phyloP scores from a whole-genome alignment of 2,329 filamentous ascomycete species.

The Cryphonectria carpinicola region DNA sequence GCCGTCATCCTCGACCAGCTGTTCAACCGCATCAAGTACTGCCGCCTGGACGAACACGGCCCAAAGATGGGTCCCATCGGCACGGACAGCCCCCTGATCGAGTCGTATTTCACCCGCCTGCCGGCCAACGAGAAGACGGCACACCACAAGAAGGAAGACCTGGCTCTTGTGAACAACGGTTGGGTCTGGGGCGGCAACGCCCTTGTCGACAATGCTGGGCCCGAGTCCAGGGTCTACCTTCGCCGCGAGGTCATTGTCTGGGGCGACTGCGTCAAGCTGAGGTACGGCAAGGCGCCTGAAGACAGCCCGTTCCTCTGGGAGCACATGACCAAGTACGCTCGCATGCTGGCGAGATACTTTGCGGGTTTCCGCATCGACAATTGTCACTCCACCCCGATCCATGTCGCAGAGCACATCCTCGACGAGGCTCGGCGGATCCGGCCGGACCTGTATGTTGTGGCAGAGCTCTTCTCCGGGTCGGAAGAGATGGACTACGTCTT shows the following conservation, averaged over 20 bases:
- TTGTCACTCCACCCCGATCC: slow-evolving; percentile 92
- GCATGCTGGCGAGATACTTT: slow-evolving; percentile 92
- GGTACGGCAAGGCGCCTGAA: slow-evolving; percentile 78
- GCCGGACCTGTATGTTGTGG: slow-evolving; percentile 87
- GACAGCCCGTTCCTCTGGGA: slow-evolving; percentile 96
- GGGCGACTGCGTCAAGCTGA: slow-evolving; percentile 97
- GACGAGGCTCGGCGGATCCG: slow-evolving; percentile 89
- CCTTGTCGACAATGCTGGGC: slow-evolving; percentile 89
- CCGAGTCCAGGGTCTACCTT: slow-evolving; percentile 89
- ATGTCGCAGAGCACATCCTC: slow-evolving; percentile 91
- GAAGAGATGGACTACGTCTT: slow-evolving; percentile 97
- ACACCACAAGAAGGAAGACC: slow-evolving; percentile 73
- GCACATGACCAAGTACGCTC: slow-evolving; percentile 91
- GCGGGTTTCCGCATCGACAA: slow-evolving; percentile 96
- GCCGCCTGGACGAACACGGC: slow-evolving; percentile 88
- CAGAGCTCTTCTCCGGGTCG: slow-evolving; percentile 93
- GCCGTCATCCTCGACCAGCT: slow-evolving; percentile 86
- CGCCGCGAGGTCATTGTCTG: slow-evolving; percentile 95
- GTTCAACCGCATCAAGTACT: slow-evolving; percentile 93
- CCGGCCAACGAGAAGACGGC: slow-evolving; percentile 77
- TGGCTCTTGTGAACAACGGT: slow-evolving; percentile 91
- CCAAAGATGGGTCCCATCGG: slow-evolving; percentile 84
- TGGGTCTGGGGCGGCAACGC: slow-evolving; percentile 99
- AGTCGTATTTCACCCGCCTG: slow-evolving; percentile 92
- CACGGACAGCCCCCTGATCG: slow-evolving; percentile 78